Percentiles rank a stretch among this genome's conserved stretches.
phyloP scores from a whole-genome alignment of 371 early-diverging fungal genomes.

The Mortierella sp. region DNA sequence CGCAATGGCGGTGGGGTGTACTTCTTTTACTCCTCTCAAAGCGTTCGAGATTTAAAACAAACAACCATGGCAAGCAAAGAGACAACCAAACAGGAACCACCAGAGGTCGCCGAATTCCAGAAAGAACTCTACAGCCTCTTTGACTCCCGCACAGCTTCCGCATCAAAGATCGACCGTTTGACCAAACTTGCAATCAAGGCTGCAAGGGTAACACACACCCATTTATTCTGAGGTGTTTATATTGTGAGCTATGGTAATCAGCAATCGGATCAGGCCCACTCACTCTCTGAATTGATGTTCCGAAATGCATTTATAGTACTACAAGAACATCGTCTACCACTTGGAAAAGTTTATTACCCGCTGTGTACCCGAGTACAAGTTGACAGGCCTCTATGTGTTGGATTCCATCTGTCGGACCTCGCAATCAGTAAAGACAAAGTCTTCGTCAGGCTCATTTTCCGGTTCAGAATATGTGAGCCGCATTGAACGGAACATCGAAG shows the following conservation, averaged over 20 bases:
- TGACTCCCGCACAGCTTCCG: constrained; percentile 41
- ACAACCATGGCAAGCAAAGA: constrained; percentile 22
- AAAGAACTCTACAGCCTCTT: constrained; percentile 51
- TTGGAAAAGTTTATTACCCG: constrained; percentile 71
- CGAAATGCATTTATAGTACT: constrained; percentile 55
- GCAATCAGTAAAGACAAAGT: constrained; percentile 48
- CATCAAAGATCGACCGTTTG: constrained; percentile 50
- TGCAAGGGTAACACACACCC: constrained; percentile 26
- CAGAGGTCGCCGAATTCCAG: constrained; percentile 53
- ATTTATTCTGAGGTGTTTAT: too few species aligned
- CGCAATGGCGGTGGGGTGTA: neutral
- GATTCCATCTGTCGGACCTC: constrained; percentile 70
- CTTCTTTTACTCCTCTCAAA: neutral
- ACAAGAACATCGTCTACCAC: constrained; percentile 69
- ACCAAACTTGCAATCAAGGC: constrained; percentile 51
- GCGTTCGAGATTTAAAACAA: neutral
- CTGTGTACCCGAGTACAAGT: constrained; percentile 69
- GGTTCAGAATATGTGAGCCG: constrained; percentile 62
- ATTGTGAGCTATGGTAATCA: neutral
- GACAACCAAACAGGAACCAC: constrained; percentile 38
- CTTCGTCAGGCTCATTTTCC: constrained; percentile 41
- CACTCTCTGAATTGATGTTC: neutral
- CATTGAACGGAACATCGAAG: constrained; percentile 70
- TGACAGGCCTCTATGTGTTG: constrained; percentile 71
- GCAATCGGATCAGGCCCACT: neutral